Percentiles rank a stretch among this genome's conserved stretches.
Conservation (phyloP, 768 basidiomycete species). For the Leccinum aurantiacum region DNA sequence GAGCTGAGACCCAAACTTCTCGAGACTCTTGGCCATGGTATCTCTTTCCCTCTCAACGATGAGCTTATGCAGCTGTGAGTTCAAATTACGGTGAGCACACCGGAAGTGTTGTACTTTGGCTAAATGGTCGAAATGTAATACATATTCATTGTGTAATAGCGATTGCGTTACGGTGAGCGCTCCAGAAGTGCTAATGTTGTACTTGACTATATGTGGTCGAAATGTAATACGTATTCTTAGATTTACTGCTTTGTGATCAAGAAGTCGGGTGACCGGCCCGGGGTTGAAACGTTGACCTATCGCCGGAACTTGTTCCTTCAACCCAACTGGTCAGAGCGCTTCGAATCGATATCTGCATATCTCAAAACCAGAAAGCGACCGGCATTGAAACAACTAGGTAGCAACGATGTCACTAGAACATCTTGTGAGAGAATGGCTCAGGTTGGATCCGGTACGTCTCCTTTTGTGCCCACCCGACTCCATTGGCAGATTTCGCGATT, state of each 20-base stretch:
- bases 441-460: constrained; percentile 43
- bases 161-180: no score
- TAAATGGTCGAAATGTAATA: neutral
- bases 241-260: no score
- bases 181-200: no score
- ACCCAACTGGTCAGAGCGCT: no score
- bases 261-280: no score
- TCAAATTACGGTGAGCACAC: neutral
- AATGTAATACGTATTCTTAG: no score
- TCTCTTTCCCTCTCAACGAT: constrained; percentile 7
- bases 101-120: neutral
- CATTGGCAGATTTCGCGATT: neutral
- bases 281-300: no score
- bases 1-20: constrained; percentile 20
- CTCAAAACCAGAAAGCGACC: neutral
- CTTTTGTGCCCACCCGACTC: neutral
- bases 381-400: neutral
- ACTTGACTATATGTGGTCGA: no score
- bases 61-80: neutral
- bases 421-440: constrained; percentile 53
- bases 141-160: no score
- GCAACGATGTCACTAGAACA: constrained; percentile 32
- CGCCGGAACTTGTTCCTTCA: no score
- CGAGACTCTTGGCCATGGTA: constrained; percentile 14
- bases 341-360: neutral